Evolutionary conservation across 202 grass and related monocot genomes (phyloP), one percentile per base, ranked within the genome.

Genomic region (Bolboschoenoplectus hybrid): DNA sequence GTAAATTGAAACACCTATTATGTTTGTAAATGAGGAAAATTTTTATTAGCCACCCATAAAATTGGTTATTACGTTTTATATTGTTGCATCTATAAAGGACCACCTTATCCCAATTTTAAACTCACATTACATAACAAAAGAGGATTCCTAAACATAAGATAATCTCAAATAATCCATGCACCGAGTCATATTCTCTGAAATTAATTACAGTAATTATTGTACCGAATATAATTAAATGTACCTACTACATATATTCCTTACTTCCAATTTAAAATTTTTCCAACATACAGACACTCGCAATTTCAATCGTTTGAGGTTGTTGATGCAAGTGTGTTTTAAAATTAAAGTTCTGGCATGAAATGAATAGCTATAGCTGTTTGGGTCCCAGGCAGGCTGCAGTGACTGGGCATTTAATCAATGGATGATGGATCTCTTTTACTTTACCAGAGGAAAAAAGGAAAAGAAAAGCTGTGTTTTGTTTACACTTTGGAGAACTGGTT

Each of bases 401-500:
- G 32, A 36, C 49, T 14, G 3, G 10, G 5, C 75, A 60, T 58
- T 17, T 19, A 58, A 80, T 80, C 52, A 16, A n/a, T 79, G 51
- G 13, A 52, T 57, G 13, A 40, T 63, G 41, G 2, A 52, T 60
- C 36, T 80, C 82, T 58, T 84, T 84, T 58, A 84, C 82, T 84
- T 84, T 71, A 52, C 3, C 47, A 47, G 9, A 17, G 20, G 61
- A 26, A 34, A 38, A 58, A 84, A 70, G 36, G 12, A 69, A 80
- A 86, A 67, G 45, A 66, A 67, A 47, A 60, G 76, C 35, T 44
- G 35, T 56, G 60, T 52, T 81, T 57, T 87, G 63, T 87, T 87
- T 69, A 49, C 57, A 56, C 74, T 78, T 78, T 57, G 35, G 53
- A 41, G 52, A 79, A 34, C 19, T 50, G 73, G 57, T 19, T 13